A percentile compares a stretch with the other conserved stretches of the same genome.
These are phyloP conservation scores for Silene latifolia DNA, from an alignment of 148 eudicot genomes.

Conservation along the genomic window DNA sequence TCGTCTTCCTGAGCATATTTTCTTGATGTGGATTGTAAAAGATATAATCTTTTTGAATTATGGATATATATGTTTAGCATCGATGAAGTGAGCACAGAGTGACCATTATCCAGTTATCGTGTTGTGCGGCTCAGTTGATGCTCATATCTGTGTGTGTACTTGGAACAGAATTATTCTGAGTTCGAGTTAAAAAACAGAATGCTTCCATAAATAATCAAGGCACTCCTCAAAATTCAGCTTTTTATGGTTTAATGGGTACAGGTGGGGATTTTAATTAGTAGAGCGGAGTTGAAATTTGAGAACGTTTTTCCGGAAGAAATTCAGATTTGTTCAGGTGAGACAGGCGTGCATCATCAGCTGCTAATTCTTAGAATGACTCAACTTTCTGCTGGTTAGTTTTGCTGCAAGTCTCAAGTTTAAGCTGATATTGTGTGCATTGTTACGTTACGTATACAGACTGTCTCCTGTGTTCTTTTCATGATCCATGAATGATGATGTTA, in stretches of 20 bases:
- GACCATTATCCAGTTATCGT: not conserved
- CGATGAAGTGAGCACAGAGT: not conserved
- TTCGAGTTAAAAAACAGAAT: no score
- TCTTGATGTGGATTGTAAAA: not conserved
- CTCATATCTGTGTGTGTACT: not conserved
- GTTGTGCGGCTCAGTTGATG: not conserved
- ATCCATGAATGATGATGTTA: not conserved
- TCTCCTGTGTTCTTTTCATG: conserved; percentile 11
- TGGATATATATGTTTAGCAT: not conserved
- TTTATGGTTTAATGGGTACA: no score
- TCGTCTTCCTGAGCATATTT: not conserved
- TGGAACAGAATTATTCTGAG: not conserved
- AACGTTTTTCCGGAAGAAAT: no score
- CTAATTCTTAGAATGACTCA: not conserved
- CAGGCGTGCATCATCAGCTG: not conserved
- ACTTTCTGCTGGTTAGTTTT: not conserved
- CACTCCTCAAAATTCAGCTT: no score
- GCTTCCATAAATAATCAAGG: no score
- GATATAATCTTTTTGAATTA: no score
- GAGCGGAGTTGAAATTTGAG: no score
- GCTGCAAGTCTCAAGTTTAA: not conserved
- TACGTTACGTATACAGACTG: not conserved
- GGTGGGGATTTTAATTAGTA: no score
- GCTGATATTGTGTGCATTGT: conserved; percentile 6
- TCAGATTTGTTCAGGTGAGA: not conserved